phyloP scores from a whole-genome alignment of 1,284 basidiomycete genomes.

The Microstroma glucosiphilum region DNA sequence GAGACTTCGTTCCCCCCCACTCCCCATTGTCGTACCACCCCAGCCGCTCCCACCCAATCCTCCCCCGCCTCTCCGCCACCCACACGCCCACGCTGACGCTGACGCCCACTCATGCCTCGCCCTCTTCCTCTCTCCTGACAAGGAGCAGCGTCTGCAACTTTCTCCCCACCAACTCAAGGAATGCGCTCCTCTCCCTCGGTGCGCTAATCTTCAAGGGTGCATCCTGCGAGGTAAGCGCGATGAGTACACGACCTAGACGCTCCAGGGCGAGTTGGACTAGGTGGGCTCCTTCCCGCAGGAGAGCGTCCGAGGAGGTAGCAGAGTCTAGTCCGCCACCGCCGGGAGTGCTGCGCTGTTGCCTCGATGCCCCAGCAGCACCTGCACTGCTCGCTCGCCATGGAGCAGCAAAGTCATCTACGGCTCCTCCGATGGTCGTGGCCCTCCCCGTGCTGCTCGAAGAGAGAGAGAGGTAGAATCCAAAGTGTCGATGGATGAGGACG shows the following conservation, averaged over 20 bases:
- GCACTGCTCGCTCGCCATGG: constrained; percentile 14
- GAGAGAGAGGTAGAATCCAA: constrained; percentile 56
- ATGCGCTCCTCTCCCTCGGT: constrained; percentile 15
- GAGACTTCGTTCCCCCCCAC: neutral
- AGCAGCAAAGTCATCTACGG: constrained; percentile 14
- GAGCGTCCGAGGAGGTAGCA: neutral
- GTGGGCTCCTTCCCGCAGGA: neutral
- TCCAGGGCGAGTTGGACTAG: neutral
- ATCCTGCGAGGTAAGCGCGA: constrained; percentile 17
- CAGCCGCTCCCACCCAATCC: too few species aligned
- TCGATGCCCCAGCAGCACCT: constrained; percentile 8
- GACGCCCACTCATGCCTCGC: neutral
- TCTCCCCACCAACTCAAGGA: constrained; percentile 16
- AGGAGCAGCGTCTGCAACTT: constrained; percentile 10
- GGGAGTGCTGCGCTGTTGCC: neutral
- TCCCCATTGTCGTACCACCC: too few species aligned
- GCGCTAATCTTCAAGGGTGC: constrained; percentile 5
- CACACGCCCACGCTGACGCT: neutral
- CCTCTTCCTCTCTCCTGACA: constrained; percentile 9
- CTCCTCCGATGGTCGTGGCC: constrained; percentile 22
- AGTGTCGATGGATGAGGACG: constrained; percentile 76
- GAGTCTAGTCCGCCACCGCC: neutral
- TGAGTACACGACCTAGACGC: constrained; percentile 20
- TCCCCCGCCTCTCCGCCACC: too few species aligned
- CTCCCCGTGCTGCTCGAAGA: neutral